Evolutionary conservation across 108 stramenopile genomes (phyloP), one percentile per base, ranked within the genome.

Genomic region (Bacterosira constricta): DNA sequence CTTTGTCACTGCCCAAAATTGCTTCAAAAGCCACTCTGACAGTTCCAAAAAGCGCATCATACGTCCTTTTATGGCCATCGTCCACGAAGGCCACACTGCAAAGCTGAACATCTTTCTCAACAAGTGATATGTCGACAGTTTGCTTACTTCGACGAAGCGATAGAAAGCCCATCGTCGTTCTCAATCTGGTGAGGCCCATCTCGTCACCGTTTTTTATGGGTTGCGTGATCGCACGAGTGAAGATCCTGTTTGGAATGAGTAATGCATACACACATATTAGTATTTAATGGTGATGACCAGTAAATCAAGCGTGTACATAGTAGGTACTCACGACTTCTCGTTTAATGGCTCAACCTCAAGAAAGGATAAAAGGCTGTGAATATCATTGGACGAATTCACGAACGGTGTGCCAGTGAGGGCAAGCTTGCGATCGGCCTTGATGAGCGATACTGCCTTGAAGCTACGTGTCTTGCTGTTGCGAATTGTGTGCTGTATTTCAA

Each of bases 191-290:
- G 20, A 90, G 61, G 4, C 89, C 89, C 34, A 69, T 34, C 11
- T 85, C 82, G 25, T 78, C 65, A 1, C 89, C 85, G 10, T 83
- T 57, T 30, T 84, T 71, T 25, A 90, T 86, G 17, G 85, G 83
- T 29, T 72, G 37, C 20, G 80, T 69, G 49, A 89, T 84, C 12
- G 79, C 82, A 36, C 71, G 38, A 21, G 67, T 60, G 64, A 90
- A 90, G 13, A 84, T 71, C n/a, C n/a, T n/a, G n/a, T n/a, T n/a
- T n/a, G n/a, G n/a, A n/a, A n/a, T n/a, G n/a, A n/a, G n/a, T n/a
- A n/a, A n/a, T n/a, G n/a, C n/a, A n/a, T n/a, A n/a, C n/a, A n/a
- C n/a, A n/a, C n/a, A n/a, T n/a, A n/a, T n/a, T n/a, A n/a, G n/a
- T n/a, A n/a, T n/a, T n/a, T n/a, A n/a, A n/a, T n/a, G n/a, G n/a